phyloP scores from a whole-genome alignment of 176 grass and related monocot genomes.

The Aegilops tauschii region DNA sequence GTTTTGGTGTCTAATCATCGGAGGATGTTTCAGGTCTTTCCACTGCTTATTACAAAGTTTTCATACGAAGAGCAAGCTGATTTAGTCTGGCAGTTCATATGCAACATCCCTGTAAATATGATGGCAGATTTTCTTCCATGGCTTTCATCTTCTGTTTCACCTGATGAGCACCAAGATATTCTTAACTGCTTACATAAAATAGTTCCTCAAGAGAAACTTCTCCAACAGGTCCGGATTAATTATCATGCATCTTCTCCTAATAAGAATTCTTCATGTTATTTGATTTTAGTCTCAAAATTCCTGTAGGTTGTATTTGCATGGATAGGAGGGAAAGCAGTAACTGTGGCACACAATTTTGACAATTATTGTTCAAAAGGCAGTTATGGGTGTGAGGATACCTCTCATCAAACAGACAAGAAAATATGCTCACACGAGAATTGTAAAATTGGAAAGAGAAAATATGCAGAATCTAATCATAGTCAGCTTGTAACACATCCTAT shows the following conservation, averaged over 20 bases:
- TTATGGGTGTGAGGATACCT: constrained; percentile 17
- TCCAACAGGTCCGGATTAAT: constrained; percentile 55
- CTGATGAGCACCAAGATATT: constrained; percentile 70
- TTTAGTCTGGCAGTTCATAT: constrained; percentile 93
- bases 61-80: constrained; percentile 81
- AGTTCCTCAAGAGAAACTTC: constrained; percentile 70
- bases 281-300: constrained; percentile 26
- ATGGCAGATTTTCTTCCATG: constrained; percentile 89
- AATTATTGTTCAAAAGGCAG: constrained; percentile 10
- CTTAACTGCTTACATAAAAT: constrained; percentile 66
- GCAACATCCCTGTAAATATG: constrained; percentile 79
- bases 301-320: constrained; percentile 79
- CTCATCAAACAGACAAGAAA: constrained; percentile 22
- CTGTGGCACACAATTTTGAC: constrained; percentile 11
- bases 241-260: constrained; percentile 14
- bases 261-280: constrained; percentile 6
- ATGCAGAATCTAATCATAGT: constrained; percentile 33
- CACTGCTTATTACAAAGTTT: constrained; percentile 73
- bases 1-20: constrained; percentile 20
- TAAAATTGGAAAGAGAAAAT: constrained; percentile 61
- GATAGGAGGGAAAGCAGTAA: constrained; percentile 51
- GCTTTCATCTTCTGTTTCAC: constrained; percentile 67
- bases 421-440: constrained; percentile 35
- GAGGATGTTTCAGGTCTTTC: constrained; percentile 60
- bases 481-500: constrained; percentile 55